Evolutionary conservation across 331 rosid genomes (phyloP).

Genomic region (Dryas integrifolia): DNA sequence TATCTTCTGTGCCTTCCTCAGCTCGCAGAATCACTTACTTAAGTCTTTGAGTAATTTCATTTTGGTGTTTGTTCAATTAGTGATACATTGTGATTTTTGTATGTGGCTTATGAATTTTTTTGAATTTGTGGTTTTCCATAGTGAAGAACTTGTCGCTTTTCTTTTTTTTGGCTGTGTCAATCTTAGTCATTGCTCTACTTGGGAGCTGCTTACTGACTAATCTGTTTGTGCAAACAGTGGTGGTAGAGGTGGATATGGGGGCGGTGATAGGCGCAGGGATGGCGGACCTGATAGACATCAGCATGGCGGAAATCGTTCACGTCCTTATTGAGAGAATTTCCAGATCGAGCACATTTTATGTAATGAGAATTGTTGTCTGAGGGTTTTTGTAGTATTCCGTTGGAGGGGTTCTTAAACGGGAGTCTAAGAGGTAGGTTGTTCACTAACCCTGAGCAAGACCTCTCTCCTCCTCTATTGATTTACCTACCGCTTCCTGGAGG

Average conservation of each 20-base stretch:
- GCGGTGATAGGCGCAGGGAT: slow-evolving; percentile 83
- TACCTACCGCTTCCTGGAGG: slow-evolving; percentile 55
- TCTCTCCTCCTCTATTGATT: slow-evolving; percentile 56
- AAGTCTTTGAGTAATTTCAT: not conserved
- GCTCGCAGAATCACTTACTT: not conserved
- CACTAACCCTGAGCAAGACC: slow-evolving; percentile 73
- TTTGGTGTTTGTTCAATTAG: not conserved
- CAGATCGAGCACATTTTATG: slow-evolving; percentile 54
- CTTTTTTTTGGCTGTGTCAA: not conserved
- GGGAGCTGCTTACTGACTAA: not conserved
- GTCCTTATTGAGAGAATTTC: slow-evolving; percentile 72
- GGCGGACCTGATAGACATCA: slow-evolving; percentile 93
- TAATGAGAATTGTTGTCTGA: slow-evolving; percentile 81
- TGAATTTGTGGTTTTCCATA: too few species aligned
- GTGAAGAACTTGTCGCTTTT: not conserved
- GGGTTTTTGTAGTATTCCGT: slow-evolving; percentile 64
- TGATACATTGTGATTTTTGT: not conserved
- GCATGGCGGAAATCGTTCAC: slow-evolving; percentile 90
- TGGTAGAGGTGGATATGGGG: slow-evolving; percentile 93
- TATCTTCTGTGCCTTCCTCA: not conserved
- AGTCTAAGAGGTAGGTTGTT: slow-evolving; percentile 99
- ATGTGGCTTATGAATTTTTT: not conserved
- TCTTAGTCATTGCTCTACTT: too few species aligned
- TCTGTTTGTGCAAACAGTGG: slow-evolving; percentile 49
- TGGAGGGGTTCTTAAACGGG: slow-evolving; percentile 79